Evolutionary conservation across 176 grass and related monocot species (phyloP), one percentile per base, ranked within the genome.

Genomic region (Microstegium vimineum): DNA sequence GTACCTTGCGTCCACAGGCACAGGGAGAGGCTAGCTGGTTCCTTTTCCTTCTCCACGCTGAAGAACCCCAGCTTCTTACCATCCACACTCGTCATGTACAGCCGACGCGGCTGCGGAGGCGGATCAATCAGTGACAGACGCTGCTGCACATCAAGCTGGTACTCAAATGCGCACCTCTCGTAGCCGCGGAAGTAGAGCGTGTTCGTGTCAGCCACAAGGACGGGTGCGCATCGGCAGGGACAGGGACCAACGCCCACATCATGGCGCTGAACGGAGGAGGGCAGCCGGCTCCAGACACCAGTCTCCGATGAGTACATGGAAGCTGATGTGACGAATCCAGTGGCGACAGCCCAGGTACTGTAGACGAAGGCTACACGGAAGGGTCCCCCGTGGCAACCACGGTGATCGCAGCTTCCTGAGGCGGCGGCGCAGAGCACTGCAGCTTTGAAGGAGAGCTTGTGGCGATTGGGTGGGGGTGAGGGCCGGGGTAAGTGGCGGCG

Each of bases 181-280:
- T n/a, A n/a, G n/a, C n/a, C n/a, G 37, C 6, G 3, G 10, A 40
- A 40, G 37, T 40, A 40, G 37, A 40, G 37, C 10, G n/a, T n/a
- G n/a, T n/a, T n/a, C n/a, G 6, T 40, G 8, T 40, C 37, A 40
- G 8, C 37, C 37, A 40, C 37, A 40, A 10, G 37, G 1, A 2
- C 8, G 37, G 8, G 8, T 0, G 37, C 8, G 37, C 2, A 2
- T 40, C 8, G 42, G 14, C 42, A n/a, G n/a, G n/a, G n/a, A n/a
- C n/a, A 14, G 42, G 2, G 42, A 11, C 1, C n/a, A n/a, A n/a
- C 12, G 0, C n/a, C 0, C 20, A 4, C n/a, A 42, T 6, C 1
- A 26, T 26, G 71, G 3, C 6, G 10, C 3, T 26, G 37, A 14
- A 70, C 3, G 27, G 43, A 51, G n/a, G n/a, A n/a, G 27, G 16